Percentiles rank a stretch among this genome's conserved stretches.
Conservation (phyloP, 257 asterid genomes). For the Solanum verrucosum region DNA sequence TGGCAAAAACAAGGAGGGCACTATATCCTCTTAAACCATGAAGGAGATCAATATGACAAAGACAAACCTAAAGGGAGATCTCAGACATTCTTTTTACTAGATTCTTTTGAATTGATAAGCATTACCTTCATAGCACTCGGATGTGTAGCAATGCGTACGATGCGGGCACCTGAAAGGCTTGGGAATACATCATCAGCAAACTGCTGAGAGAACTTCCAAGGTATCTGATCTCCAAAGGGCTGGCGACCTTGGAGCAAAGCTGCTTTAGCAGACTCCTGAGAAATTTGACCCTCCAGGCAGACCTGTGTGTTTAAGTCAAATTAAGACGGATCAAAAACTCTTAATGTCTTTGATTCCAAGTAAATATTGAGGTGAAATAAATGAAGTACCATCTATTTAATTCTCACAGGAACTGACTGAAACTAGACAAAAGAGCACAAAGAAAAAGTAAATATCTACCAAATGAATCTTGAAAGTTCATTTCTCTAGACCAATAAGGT, state of each 20-base stretch:
- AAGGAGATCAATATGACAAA: neutral
- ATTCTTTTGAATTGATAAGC: neutral
- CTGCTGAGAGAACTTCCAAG: constrained; percentile 89
- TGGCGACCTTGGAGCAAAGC: constrained; percentile 61
- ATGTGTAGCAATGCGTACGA: constrained; percentile 96
- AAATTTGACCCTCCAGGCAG: constrained; percentile 85
- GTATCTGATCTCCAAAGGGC: constrained; percentile 91
- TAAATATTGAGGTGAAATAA: neutral
- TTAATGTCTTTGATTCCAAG: neutral
- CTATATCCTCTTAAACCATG: neutral
- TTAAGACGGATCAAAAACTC: neutral
- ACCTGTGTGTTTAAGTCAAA: constrained; percentile 27
- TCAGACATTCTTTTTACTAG: neutral
- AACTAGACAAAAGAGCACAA: neutral
- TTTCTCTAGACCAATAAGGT: neutral
- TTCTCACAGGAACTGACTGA: neutral
- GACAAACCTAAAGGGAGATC: neutral
- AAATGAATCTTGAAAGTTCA: neutral
- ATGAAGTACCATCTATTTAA: neutral
- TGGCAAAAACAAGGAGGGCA: neutral
- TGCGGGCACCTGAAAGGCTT: constrained; percentile 90
- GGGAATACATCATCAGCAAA: constrained; percentile 69
- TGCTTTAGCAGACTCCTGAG: constrained; percentile 58
- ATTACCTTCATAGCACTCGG: constrained; percentile 95
- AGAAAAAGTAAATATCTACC: neutral